phyloP scores from a whole-genome alignment of 345 rosid species.

The Cardiospermum halicacabum region DNA sequence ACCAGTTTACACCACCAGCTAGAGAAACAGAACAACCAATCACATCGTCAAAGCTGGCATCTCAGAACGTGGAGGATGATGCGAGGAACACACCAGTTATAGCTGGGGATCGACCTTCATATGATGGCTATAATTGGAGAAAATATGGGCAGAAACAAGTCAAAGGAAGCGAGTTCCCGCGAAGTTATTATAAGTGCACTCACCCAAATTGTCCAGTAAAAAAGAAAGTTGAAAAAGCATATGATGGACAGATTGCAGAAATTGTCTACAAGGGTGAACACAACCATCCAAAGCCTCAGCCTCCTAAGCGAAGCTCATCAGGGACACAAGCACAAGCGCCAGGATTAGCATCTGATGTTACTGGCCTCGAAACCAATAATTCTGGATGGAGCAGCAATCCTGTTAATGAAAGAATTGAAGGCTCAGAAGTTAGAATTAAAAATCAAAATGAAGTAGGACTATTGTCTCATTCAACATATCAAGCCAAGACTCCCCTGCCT shows the following conservation, averaged over 20 bases:
- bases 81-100: conserved; percentile 21
- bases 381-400: conserved; percentile 30
- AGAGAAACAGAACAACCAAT: conserved; percentile 26
- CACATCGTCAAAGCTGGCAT: conserved; percentile 27
- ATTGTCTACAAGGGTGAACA: conserved; percentile 96
- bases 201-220: conserved; percentile 87
- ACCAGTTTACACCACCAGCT: conserved; percentile 21
- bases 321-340: conserved; percentile 49
- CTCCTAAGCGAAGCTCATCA: conserved; percentile 50
- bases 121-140: conserved; percentile 97
- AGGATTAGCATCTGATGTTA: conserved; percentile 36
- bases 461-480: conserved; percentile 22
- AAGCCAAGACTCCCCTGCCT: conserved; percentile 18
- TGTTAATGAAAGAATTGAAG: conserved; percentile 41
- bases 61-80: conserved; percentile 42
- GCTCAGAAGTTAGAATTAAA: conserved; percentile 36
- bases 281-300: conserved; percentile 76
- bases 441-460: conserved; percentile 34
- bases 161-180: conserved; percentile 92
- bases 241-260: conserved; percentile 85
- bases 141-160: conserved; percentile 99
- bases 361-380: conserved; percentile 30
- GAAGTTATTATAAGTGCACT: conserved; percentile 95
- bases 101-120: conserved; percentile 54
- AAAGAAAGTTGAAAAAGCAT: conserved; percentile 91